A percentile compares a stretch with the other conserved stretches of the same genome.
Conservation (phyloP, 208 protist species). For the Trypanosoma cruzi region DNA sequence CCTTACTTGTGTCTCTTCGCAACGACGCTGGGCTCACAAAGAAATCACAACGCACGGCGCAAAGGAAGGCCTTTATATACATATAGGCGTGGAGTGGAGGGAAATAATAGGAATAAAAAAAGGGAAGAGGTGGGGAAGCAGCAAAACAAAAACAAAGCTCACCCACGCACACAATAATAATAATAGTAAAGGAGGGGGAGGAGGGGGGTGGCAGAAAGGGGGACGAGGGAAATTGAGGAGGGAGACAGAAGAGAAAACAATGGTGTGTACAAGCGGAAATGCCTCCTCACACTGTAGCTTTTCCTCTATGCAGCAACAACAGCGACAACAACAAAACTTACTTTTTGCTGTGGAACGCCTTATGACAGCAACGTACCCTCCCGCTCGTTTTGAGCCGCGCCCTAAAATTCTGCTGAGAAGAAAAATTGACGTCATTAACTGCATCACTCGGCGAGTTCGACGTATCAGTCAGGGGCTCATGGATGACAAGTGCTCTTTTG, state of each 20-base stretch:
- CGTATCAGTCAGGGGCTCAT: neutral
- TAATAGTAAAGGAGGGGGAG: neutral
- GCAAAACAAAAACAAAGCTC: neutral
- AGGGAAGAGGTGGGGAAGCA: constrained; percentile 4
- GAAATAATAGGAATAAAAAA: constrained; percentile 7
- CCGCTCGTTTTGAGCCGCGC: neutral
- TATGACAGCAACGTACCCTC: neutral
- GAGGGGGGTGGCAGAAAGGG: neutral
- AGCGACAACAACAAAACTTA: neutral
- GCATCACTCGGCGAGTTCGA: neutral
- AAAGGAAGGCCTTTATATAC: neutral
- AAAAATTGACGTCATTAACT: neutral
- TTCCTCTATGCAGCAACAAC: neutral
- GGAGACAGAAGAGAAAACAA: neutral
- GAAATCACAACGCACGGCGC: too few relatives aligned
- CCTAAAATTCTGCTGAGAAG: neutral
- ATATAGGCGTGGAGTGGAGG: neutral
- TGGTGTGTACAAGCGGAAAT: constrained; percentile 1
- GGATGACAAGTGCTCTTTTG: neutral
- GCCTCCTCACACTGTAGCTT: neutral
- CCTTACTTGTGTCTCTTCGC: neutral
- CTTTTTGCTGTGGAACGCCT: neutral
- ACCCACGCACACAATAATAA: neutral
- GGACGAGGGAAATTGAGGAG: neutral
- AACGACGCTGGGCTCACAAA: neutral